A percentile compares a stretch with the other conserved stretches of the same genome.
These are phyloP conservation scores for Thymus mandschuricus DNA, from an alignment of 257 asterid genomes.

Conservation along the genomic window DNA sequence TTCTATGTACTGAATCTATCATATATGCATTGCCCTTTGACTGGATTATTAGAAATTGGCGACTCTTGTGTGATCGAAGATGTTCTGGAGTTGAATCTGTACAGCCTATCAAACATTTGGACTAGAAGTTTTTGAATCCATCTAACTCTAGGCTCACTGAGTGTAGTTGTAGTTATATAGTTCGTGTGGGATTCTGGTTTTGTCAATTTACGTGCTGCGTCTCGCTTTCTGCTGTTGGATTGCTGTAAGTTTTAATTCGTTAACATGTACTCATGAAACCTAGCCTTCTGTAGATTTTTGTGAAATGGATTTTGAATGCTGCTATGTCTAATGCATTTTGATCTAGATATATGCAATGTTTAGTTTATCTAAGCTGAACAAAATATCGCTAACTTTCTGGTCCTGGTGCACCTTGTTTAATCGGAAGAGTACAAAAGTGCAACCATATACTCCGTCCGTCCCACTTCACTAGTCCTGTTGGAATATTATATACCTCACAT, in stretches of 20 bases:
- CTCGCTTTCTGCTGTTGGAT: not conserved
- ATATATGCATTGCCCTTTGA: not conserved
- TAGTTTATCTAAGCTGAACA: constrained; percentile 3
- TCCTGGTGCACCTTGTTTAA: not conserved
- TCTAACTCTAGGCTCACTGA: not conserved
- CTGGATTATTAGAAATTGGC: constrained; percentile 4
- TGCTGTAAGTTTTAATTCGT: not conserved
- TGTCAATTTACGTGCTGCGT: not conserved
- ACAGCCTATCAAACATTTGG: not conserved
- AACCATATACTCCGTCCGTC: not conserved
- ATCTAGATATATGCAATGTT: not conserved
- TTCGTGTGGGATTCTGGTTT: not conserved
- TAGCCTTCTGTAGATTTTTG: constrained; percentile 7
- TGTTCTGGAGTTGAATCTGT: not conserved
- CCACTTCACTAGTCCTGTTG: too few species aligned
- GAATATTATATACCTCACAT: too few species aligned
- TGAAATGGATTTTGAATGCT: not conserved
- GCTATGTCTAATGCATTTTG: not conserved
- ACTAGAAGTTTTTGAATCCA: not conserved
- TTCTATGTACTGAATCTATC: not conserved
- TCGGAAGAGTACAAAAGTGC: not conserved
- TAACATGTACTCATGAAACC: not conserved
- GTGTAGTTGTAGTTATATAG: constrained; percentile 4
- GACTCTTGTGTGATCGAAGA: not conserved
- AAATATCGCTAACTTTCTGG: not conserved